A percentile compares a stretch with the other conserved stretches of the same genome.
These are phyloP conservation scores for Ramularia endophylla DNA, from an alignment of 2,329 filamentous ascomycete species.

Conservation along the genomic window DNA sequence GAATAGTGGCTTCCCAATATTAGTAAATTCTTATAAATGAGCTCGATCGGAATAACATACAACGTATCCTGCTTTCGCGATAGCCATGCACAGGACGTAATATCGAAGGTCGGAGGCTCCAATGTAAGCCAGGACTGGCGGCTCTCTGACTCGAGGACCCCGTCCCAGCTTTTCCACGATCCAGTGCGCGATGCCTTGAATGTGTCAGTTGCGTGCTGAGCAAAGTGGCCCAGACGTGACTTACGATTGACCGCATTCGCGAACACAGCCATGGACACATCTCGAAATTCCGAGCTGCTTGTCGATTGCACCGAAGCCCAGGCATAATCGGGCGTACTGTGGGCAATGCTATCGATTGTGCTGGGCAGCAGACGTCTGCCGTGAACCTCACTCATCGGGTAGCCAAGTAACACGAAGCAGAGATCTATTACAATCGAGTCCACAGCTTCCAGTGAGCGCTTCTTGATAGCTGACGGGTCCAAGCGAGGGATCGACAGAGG, in stretches of 20 bases:
- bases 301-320: constrained; percentile 2
- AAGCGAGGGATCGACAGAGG: too few relatives aligned
- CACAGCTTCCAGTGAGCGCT: too few relatives aligned
- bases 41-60: neutral
- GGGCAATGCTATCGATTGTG: constrained; percentile 2
- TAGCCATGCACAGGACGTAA: constrained; percentile 1
- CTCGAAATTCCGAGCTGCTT: neutral
- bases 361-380: constrained; percentile 3
- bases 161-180: neutral
- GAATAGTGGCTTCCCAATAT: neutral
- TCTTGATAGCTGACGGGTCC: too few relatives aligned
- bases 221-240: neutral
- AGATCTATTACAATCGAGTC: too few relatives aligned
- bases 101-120: constrained; percentile 1
- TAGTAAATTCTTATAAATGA: too few relatives aligned
- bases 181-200: constrained; percentile 1
- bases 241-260: constrained; percentile 3
- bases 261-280: neutral
- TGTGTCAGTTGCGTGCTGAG: neutral
- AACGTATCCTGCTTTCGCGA: neutral
- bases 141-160: neutral
- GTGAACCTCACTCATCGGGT: too few relatives aligned
- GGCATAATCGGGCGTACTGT: neutral
- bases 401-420: too few relatives aligned
- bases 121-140: neutral